Evolutionary conservation across 2,329 filamentous ascomycete species (phyloP), one percentile per base, ranked within the genome.

Genomic region (Mycogone perniciosa): DNA sequence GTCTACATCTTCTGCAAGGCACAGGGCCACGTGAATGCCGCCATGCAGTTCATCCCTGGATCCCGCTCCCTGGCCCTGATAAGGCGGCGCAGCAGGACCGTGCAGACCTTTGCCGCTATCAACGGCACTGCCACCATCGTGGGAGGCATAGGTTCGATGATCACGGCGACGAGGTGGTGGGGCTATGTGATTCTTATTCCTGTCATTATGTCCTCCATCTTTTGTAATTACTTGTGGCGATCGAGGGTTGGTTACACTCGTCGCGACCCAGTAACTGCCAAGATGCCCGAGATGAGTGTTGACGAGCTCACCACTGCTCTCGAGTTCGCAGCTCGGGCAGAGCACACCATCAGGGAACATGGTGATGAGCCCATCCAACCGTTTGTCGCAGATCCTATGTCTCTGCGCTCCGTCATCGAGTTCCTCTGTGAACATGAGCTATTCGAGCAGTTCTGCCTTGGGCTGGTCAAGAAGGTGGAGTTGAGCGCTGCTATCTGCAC

Each of bases 111-210:
- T 44, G 70, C 71, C 6, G 44, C 62, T 2, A 54, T 76, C 33
- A 76, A 74, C 40, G 75, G 74, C 1, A 50, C 69, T 2, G 71
- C 71, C 0, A 73, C 75, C 0, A 47, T 79, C 0, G 57, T 79
- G 0, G 74, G 75, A 4, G 75, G 75, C 5, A 71, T 69, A 1
- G 76, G 69, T 2, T 76, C 75, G 0, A 68, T 80, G 64, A 59
- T 78, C 3, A 79, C 76, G 0, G 71, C 76, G 0, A 73, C 71
- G 3, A 57, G 62, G 30, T 80, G 77, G 77, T 76, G 71, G 69
- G 77, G 72, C 2, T 81, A 81, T 44, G 64, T 77, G 0, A 65
- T 79, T 0, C 61, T 80, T 4, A 65, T 74, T 2, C 77, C 76
- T 0, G 77, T 77, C 54, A 74, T 80, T 7, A 50, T 74, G 3